Evolutionary conservation across 805 yeast species (phyloP), one percentile per base, ranked within the genome.

Genomic region (Dipodascopsis uninucleata): DNA sequence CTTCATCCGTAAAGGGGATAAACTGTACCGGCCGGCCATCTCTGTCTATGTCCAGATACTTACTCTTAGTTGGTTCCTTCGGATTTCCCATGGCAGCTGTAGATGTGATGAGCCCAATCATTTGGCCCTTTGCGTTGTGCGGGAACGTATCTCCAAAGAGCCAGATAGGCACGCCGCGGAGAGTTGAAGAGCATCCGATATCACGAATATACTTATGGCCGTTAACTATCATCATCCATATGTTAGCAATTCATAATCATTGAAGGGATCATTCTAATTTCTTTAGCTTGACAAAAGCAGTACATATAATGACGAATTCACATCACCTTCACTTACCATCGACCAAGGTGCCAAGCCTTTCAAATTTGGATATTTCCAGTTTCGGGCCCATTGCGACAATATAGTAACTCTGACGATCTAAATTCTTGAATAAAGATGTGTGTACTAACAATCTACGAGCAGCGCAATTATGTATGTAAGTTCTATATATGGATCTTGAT

Each of bases 71-170:
- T 3, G 55, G 55, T 10, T 50, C 43, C 22, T 21, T 28, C n/a
- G 20, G 40, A 35, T 45, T 36, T 6, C 55, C 55, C 18, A 39
- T 23, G 5, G 55, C 42, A 5, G 43, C 45, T 5, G 55, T 50
- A 20, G 55, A 50, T 12, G 55, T 50, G 28, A 42, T 22, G 31
- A 50, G 33, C 6, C 52, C 53, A 17, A 39, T 48, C 55, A 50
- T 50, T 33, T 50, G 53, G 31, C 53, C 53, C 9, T 31, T 22
- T 31, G 21, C 26, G 26, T 50, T 50, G 37, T 38, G 36, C 14
- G 55, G 47, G 31, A 50, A 50, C 4, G 55, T 50, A 34, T 50
- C 55, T 16, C 55, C 55, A 25, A 50, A 50, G 14, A 43, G 38
- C 46, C 46, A 47, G 37, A 44, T 28, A 5, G 52, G 52, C 14